Conservation (phyloP, 306 rosid genomes). For the Mimosa bimucronata region DNA sequence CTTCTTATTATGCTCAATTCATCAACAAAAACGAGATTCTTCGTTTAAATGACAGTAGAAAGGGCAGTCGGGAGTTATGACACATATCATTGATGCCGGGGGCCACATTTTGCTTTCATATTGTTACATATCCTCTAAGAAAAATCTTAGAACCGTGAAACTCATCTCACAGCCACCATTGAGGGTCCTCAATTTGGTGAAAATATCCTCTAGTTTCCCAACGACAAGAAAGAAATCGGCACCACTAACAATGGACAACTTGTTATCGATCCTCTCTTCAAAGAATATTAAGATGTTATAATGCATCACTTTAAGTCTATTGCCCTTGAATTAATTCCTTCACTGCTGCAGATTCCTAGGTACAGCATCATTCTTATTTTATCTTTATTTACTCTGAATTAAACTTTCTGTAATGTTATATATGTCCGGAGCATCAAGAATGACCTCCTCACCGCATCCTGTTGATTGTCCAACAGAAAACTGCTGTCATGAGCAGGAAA, state of each 20-base stretch:
- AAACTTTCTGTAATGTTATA: conserved; percentile 12
- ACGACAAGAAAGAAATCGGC: conserved; percentile 34
- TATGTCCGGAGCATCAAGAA: not conserved
- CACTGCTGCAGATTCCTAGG: conserved; percentile 37
- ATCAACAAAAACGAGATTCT: conserved; percentile 37
- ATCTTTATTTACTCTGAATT: not conserved
- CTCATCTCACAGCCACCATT: conserved; percentile 24
- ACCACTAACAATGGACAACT: conserved; percentile 33
- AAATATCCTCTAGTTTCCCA: conserved; percentile 17
- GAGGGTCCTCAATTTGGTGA: conserved; percentile 38
- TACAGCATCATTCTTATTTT: conserved; percentile 24
- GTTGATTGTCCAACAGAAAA: too few species aligned
- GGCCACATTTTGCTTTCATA: conserved; percentile 21
- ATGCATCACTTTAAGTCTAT: conserved; percentile 31
- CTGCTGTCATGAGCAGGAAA: too few species aligned
- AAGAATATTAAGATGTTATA: conserved; percentile 39
- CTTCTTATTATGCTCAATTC: too few species aligned
- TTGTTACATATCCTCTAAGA: not conserved
- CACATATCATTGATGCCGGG: conserved; percentile 7
- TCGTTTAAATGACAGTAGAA: conserved; percentile 21
- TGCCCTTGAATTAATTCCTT: conserved; percentile 41
- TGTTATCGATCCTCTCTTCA: conserved; percentile 31
- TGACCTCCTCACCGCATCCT: too few species aligned
- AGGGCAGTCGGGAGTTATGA: conserved; percentile 7
- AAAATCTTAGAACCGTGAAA: conserved; percentile 16